Base-by-base conservation (phyloP, 2,329 filamentous ascomycete species). In the Botrytis fragariae region DNA sequence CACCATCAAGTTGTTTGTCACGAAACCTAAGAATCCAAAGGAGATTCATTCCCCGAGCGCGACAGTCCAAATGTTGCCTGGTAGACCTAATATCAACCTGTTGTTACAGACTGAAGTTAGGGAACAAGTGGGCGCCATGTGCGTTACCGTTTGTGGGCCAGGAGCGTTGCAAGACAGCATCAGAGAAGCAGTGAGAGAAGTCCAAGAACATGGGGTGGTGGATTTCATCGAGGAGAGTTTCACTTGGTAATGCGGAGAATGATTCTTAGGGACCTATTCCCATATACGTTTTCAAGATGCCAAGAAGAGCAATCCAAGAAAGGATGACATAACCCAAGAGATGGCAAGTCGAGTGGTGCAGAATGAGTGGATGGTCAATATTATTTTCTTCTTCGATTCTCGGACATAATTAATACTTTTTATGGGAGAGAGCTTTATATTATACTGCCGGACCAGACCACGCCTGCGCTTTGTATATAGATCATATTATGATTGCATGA, bases 61-160 rank as follows among this genome's bases (percentile, higher is more conserved):
- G 3, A 95, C 92, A 7, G 94, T 98, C 72, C 93, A 95, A 83
- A 96, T 98, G 92, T 94, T 93, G 82, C 92, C 94, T 1, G 95
- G 96, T 3, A 90, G 95, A 76, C 95, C 95, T 16, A 94, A 97
- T 79, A 88, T 97, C 62, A 87, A 90, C 32, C 89, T 92, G 0
- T 84, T 98, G n/a, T 84, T 98, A 64, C 87, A 90, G 76, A 92
- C 92, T 83, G 95, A 98, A 84, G 91, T 95, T 29, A 87, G 91
- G 79, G 89, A 92, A 78, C 93, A 96, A 81, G 85, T 93, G 71
- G 96, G 96, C 14, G 94, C 95, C 68, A 97, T 98, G 90, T 93
- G 90, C 35, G 94, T 98, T 62, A 92, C 91, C 18, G 91, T 94
- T 35, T 95, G 93, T 78, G 93, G 93, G 5, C 91, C 92, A 16